Evolutionary conservation across 1,139 yeast species (phyloP).

Genomic region (Groenewaldozyma sp.): DNA sequence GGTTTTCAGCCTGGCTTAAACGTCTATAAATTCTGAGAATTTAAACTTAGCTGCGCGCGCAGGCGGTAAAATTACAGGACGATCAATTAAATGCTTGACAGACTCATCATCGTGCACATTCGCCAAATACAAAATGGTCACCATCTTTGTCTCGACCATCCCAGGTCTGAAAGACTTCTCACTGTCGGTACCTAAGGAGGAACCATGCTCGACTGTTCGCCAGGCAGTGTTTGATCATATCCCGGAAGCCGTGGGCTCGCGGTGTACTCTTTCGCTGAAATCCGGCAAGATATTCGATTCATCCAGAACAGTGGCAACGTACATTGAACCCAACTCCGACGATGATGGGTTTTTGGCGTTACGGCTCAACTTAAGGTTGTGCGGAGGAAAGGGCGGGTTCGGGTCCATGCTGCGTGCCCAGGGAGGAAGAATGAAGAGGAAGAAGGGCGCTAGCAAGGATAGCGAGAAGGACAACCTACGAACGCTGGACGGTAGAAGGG

Average conservation of each 20-base stretch:
- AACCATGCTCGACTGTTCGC: background rate
- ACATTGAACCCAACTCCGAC: background rate
- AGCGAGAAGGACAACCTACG: slow-evolving; percentile 27
- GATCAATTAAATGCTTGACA: no score
- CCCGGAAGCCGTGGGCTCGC: slow-evolving; percentile 4
- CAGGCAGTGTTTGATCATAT: slow-evolving; percentile 3
- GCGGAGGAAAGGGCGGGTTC: slow-evolving; percentile 47
- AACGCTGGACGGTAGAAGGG: slow-evolving; percentile 33
- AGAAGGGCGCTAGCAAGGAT: slow-evolving; percentile 15
- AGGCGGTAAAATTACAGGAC: no score
- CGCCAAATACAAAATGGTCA: no score
- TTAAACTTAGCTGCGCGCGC: background rate
- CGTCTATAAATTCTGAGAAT: background rate
- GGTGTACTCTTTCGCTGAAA: slow-evolving; percentile 6
- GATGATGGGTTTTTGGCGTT: slow-evolving; percentile 8
- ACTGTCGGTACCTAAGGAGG: background rate
- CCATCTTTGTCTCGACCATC: slow-evolving; percentile 5
- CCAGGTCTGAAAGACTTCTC: slow-evolving; percentile 3
- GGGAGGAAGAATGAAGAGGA: slow-evolving; percentile 32
- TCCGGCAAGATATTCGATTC: slow-evolving; percentile 4
- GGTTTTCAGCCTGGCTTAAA: no score
- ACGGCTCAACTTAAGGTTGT: slow-evolving; percentile 20
- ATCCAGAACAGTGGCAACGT: background rate
- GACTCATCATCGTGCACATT: no score
- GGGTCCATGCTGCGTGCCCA: slow-evolving; percentile 37